Evolutionary conservation across 164 flowering plant species (phyloP), one percentile per base, ranked within the genome.

Genomic region (Annona squamosa): DNA sequence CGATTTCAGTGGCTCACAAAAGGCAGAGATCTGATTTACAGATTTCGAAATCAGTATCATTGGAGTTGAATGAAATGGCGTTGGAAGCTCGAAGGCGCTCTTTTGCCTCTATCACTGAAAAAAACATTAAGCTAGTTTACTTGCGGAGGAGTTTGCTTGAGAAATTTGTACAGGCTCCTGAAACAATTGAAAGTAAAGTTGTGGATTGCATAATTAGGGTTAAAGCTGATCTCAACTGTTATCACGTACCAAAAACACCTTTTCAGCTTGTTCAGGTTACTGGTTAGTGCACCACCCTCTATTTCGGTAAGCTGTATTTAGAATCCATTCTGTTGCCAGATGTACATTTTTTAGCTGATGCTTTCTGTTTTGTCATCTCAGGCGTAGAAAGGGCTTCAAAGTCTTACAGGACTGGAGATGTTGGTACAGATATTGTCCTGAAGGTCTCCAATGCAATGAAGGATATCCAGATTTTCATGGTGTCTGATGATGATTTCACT

Each of bases 41-140:
- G 70, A 37, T 79, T 64, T 52, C n/a, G 12, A 37, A 71, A n/a
- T 37, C 46, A 2, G 66, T 13, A 43, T 43, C 5, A 3, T 10
- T 57, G 2, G 47, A 19, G 48, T 43, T 18, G 63, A 76, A 67
- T 4, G 75, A 82, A 48, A 72, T 19, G 71, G 77, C 45, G 46
- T 0, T 18, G 1, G 74, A 67, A 43, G 71, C 65, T 45, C 77
- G 80, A 18, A 75, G 74, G 61, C 84, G 83, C 73, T 68, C 79
- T 77, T 90, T 79, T 79, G 98, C 97, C 3, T 69, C 93, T n/a
- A 70, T 94, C 9, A 73, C 72, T 43, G 48, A 76, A 52, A 76
- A 82, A 68, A 94, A 94, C 63, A 77, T 94, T 42, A 87, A 85
- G 48, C 87, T 82, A 67, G 80, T 94, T 59, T 92, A 89, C 77